Conservation (phyloP, 768 basidiomycete species). For the Suillus clintonianus region DNA sequence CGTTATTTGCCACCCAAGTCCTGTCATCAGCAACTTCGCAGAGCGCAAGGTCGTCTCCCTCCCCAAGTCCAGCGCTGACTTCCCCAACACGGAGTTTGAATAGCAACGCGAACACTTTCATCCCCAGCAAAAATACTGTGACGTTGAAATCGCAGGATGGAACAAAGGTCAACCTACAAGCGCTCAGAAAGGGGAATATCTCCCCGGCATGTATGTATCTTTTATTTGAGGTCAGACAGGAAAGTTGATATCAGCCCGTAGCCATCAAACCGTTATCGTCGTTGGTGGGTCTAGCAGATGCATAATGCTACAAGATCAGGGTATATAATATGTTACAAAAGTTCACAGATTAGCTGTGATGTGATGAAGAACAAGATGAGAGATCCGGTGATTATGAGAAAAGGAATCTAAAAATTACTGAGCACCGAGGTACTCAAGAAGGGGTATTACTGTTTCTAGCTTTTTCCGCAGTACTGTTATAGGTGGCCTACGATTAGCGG, state of each 20-base stretch:
- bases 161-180: constrained; percentile 13
- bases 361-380: background rate
- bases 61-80: background rate
- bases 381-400: background rate
- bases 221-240: background rate
- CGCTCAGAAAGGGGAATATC: constrained; percentile 17
- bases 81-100: constrained; percentile 19
- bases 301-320: background rate
- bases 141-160: constrained; percentile 24
- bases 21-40: constrained; percentile 5
- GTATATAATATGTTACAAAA: background rate
- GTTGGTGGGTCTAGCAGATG: background rate
- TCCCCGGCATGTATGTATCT: constrained; percentile 26
- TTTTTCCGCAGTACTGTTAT: constrained; percentile 22
- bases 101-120: constrained; percentile 25
- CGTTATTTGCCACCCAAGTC: constrained; percentile 7
- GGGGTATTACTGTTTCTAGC: constrained; percentile 26
- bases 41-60: constrained; percentile 1
- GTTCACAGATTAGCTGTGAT: background rate
- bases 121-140: constrained; percentile 19
- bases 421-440: constrained; percentile 15
- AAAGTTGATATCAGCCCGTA: background rate
- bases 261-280: background rate
- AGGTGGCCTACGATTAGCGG: background rate
- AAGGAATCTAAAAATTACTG: background rate